Conservation (phyloP, 306 rosid species). For the Datisca glomerata region DNA sequence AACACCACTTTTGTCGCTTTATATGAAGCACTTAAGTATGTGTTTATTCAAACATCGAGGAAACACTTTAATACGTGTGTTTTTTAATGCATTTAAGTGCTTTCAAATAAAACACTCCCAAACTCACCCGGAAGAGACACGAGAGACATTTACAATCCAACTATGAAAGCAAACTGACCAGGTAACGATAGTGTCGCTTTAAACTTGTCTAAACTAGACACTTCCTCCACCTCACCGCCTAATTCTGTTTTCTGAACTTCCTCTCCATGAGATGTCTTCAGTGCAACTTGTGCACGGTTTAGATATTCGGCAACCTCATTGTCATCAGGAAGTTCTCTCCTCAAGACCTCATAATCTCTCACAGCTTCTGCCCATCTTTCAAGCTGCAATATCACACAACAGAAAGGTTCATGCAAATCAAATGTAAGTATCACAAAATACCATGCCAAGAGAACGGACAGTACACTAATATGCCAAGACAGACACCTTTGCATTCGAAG, state of each 20-base stretch:
- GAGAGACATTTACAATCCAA: background rate
- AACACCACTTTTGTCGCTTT: background rate
- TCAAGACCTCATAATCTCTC: conserved; percentile 64
- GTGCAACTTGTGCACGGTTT: conserved; percentile 42
- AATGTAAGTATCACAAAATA: background rate
- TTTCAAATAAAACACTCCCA: background rate
- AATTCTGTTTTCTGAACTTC: conserved; percentile 25
- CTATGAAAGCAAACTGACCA: conserved; percentile 32
- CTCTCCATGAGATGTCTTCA: conserved; percentile 40
- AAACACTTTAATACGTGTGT: no score
- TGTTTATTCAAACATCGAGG: no score
- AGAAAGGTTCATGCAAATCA: background rate
- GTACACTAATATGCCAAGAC: conserved; percentile 5
- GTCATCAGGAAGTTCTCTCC: conserved; percentile 64
- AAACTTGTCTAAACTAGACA: conserved; percentile 51
- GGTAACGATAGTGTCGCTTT: conserved; percentile 46
- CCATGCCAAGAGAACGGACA: conserved; percentile 10
- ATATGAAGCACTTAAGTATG: background rate
- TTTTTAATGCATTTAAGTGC: no score
- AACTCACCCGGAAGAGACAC: background rate
- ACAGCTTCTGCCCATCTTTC: conserved; percentile 83
- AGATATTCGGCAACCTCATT: conserved; percentile 64
- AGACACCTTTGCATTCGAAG: conserved; percentile 64
- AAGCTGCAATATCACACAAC: conserved; percentile 31
- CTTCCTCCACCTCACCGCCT: conserved; percentile 74